Evolutionary conservation across 257 asterid genomes (phyloP), one percentile per base, ranked within the genome.

Genomic region (Coffea eugenioides): DNA sequence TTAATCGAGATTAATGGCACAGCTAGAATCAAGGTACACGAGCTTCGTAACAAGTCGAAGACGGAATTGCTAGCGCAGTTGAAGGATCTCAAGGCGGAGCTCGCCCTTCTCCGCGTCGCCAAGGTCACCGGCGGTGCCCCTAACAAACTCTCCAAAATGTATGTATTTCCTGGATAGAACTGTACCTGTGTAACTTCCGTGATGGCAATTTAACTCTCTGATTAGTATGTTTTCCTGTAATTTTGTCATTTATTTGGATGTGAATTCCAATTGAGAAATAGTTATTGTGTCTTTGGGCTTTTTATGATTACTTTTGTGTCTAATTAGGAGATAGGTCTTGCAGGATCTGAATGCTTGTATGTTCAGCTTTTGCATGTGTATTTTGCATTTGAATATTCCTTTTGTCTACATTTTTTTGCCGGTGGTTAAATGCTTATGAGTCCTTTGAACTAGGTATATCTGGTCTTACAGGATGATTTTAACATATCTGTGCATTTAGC

Each of bases 71-170:
- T 85, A 25, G 79, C 77, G 36, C 88, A 85, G 83, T 74, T 85
- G 79, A 82, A 82, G 76, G 88, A 85, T 66, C 86, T 85, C 77
- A 85, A 85, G 48, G 84, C 88, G n/a, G 88, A 85, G 49, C 88
- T 85, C 46, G 81, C 88, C 5, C 84, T 82, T 59, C 88, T 85
- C 57, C 88, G 88, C 54, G 88, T 85, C 56, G 88, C 88, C 16
- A 85, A 85, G 78, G 88, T 85, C 72, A 85, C 88, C 51, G 88
- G 88, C 39, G 88, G 88, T 76, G 88, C 88, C 64, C 86, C 88
- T 16, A 85, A 85, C 82, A 85, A 85, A 77, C 86, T 85, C 23
- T 85, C 88, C 71, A 85, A 85, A 73, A 85, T 85, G 86, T 85
- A 76, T 43, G 73, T n/a, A 0, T 25, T 39, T 39, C 43, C 43